Conservation (phyloP, 2,329 filamentous ascomycete species). For the Fusarium sp. region DNA sequence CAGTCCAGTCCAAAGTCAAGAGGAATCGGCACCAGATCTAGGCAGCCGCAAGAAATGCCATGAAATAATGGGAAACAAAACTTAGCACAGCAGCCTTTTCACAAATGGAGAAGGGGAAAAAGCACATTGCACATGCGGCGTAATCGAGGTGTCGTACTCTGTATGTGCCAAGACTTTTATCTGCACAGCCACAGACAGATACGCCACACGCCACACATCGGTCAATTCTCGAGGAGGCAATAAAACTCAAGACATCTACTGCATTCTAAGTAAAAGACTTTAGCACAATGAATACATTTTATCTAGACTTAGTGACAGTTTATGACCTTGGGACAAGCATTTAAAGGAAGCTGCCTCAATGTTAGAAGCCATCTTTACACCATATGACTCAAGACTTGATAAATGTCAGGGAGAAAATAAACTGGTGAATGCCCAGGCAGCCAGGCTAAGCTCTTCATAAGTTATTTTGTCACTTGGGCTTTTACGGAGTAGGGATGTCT, state of each 20-base stretch:
- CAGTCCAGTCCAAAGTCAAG: not conserved
- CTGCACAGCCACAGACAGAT: not conserved
- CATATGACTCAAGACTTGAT: rapidly evolving
- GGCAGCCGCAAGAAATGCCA: not conserved
- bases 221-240: not conserved
- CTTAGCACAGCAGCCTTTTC: rapidly evolving
- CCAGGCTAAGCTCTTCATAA: not conserved
- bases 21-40: not conserved
- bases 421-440: not conserved
- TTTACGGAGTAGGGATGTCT: not conserved
- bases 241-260: not conserved
- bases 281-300: too few species aligned
- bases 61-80: rapidly evolving
- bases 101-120: not conserved
- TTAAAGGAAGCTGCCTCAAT: not conserved
- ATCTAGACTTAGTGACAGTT: rapidly evolving
- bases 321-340: rapidly evolving
- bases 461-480: not conserved
- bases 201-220: slow-evolving; percentile 4
- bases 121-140: not conserved
- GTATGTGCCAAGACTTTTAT: not conserved
- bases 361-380: not conserved
- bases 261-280: not conserved
- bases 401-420: not conserved
- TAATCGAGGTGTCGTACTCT: not conserved